Conservation (phyloP, 768 basidiomycete genomes). For the Phanerodontia chrysosporium region DNA sequence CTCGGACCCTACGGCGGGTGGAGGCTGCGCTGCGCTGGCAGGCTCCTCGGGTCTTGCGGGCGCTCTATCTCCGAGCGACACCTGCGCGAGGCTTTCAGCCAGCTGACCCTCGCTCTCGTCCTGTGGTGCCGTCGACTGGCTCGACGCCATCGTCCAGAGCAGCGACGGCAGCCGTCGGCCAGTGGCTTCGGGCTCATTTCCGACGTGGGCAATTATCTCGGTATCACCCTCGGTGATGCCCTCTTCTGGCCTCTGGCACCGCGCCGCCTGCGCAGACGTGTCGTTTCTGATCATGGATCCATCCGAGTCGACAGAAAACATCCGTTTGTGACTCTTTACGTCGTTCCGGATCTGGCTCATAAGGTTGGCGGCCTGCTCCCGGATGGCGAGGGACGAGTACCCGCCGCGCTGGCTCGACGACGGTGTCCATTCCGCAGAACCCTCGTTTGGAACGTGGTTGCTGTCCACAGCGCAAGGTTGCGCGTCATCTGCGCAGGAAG, state of each 20-base stretch:
- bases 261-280: slow-evolving; percentile 20
- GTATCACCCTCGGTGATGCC: slow-evolving; percentile 5
- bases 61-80: neutral
- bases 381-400: slow-evolving; percentile 64
- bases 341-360: slow-evolving; percentile 86
- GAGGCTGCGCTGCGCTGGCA: neutral
- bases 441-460: neutral
- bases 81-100: slow-evolving; percentile 19
- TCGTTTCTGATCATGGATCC: slow-evolving; percentile 26
- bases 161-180: neutral
- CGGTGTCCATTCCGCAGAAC: slow-evolving; percentile 16
- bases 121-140: slow-evolving; percentile 10
- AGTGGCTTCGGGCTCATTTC: neutral
- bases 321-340: slow-evolving; percentile 67
- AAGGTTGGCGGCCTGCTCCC: slow-evolving; percentile 70
- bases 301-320: slow-evolving; percentile 67
- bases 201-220: slow-evolving; percentile 1
- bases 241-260: neutral
- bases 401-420: slow-evolving; percentile 30
- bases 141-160: neutral
- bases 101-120: slow-evolving; percentile 39
- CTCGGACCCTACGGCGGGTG: too few relatives aligned
- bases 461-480: neutral
- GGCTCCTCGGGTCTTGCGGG: neutral
- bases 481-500: neutral